Conservation (phyloP, 805 yeast species). For the Metschnikowia bowlesiae region DNA sequence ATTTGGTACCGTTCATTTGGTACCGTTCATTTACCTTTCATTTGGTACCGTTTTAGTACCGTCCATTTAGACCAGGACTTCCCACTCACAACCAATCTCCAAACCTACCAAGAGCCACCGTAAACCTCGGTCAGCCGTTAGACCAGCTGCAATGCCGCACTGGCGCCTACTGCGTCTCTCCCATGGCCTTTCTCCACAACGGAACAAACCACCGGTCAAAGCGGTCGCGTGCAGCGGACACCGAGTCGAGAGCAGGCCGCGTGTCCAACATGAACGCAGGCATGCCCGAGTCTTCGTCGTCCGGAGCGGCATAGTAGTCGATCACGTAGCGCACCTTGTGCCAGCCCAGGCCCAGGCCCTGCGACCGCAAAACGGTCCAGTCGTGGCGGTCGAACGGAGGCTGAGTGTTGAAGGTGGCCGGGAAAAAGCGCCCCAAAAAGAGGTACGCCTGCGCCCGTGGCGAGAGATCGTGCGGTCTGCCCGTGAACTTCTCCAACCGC, state of each 20-base stretch:
- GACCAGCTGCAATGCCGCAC: too few species aligned
- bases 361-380: constrained; percentile 86
- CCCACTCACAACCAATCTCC: too few species aligned
- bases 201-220: constrained; percentile 64
- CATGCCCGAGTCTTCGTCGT: constrained; percentile 76
- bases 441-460: constrained; percentile 80
- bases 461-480: constrained; percentile 80
- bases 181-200: constrained; percentile 67
- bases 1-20: too few species aligned
- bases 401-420: constrained; percentile 63
- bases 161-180: constrained; percentile 24
- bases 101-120: too few species aligned
- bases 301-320: constrained; percentile 96
- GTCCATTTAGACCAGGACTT: too few species aligned
- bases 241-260: constrained; percentile 84
- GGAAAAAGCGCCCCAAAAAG: constrained; percentile 63
- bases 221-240: constrained; percentile 63
- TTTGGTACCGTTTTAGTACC: too few species aligned
- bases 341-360: constrained; percentile 48
- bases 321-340: constrained; percentile 79
- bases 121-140: too few species aligned
- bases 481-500: constrained; percentile 79
- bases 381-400: constrained; percentile 98
- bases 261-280: constrained; percentile 93
- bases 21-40: too few species aligned